Conservation (phyloP, 2,329 filamentous ascomycete genomes). For the Nemania abortiva region DNA sequence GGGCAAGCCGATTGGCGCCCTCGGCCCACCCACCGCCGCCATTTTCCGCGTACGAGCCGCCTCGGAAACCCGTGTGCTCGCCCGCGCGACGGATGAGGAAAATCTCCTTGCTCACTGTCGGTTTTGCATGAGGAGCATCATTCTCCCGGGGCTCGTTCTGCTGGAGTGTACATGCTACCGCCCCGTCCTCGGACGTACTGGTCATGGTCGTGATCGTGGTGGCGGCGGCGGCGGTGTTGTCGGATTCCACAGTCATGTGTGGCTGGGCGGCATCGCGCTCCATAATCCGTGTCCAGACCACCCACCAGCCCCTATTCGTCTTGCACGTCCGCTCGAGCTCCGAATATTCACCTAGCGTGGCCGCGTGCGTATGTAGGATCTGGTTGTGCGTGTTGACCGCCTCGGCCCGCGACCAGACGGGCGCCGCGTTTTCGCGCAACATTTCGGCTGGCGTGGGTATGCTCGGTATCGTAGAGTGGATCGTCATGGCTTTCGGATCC, state of each 20-base stretch:
- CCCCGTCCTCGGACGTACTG: not conserved
- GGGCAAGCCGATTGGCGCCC: constrained; percentile 71
- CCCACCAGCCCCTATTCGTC: constrained; percentile 76
- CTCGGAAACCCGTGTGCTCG: constrained; percentile 59
- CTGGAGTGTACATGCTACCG: constrained; percentile 16
- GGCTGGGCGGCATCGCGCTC: constrained; percentile 44
- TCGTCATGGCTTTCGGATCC: constrained; percentile 67
- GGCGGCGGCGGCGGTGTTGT: not conserved
- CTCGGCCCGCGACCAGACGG: constrained; percentile 69
- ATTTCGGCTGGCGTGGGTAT: constrained; percentile 64
- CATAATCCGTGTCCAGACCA: constrained; percentile 72
- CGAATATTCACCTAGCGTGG: constrained; percentile 57
- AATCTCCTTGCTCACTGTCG: constrained; percentile 66
- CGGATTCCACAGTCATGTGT: not conserved
- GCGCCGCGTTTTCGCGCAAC: constrained; percentile 44
- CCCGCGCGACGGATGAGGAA: constrained; percentile 71
- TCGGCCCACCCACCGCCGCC: constrained; percentile 61
- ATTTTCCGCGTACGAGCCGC: constrained; percentile 52
- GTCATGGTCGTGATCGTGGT: not conserved
- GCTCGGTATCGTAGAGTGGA: constrained; percentile 74
- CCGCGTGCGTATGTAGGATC: constrained; percentile 67
- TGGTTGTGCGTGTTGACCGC: constrained; percentile 75
- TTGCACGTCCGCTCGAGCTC: constrained; percentile 73
- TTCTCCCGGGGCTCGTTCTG: constrained; percentile 37
- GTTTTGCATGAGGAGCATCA: constrained; percentile 31